A percentile compares a stretch with the other conserved stretches of the same genome.
These are phyloP conservation scores for Puccinellia tenuiflora DNA, from an alignment of 176 grass and related monocot genomes.

Conservation along the genomic window DNA sequence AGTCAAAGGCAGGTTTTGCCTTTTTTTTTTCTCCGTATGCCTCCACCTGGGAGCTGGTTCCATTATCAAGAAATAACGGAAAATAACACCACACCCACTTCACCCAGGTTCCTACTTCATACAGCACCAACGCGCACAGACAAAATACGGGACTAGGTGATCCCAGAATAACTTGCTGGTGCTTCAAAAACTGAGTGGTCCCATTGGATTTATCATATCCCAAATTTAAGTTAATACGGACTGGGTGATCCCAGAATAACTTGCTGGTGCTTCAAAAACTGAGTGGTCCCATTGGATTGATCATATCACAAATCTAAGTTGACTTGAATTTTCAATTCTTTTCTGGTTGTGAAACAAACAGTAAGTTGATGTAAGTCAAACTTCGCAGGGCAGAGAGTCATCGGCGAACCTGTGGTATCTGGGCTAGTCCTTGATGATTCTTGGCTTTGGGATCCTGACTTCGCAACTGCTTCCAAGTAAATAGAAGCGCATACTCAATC, in stretches of 20 bases:
- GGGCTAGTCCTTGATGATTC: constrained; percentile 91
- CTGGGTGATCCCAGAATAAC: not conserved
- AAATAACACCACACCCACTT: not conserved
- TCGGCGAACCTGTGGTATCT: constrained; percentile 95
- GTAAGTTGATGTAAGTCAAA: constrained; percentile 22
- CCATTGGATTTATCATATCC: not conserved
- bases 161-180: not conserved
- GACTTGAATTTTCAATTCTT: not conserved
- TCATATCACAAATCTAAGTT: not conserved
- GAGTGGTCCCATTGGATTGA: not conserved
- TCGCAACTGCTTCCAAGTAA: constrained; percentile 78
- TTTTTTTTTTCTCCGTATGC: not conserved
- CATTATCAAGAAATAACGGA: not conserved
- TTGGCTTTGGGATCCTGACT: constrained; percentile 93
- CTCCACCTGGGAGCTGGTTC: not conserved
- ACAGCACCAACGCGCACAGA: not conserved
- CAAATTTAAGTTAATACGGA: not conserved
- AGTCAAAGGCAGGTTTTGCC: not conserved
- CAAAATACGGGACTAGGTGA: not conserved
- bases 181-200: not conserved
- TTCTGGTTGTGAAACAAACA: not conserved
- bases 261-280: not conserved
- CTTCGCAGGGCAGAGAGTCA: constrained; percentile 78
- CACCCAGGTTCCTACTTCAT: not conserved
- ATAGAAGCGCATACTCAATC: not conserved